These are phyloP conservation scores for Boletus semigastroideus DNA, from an alignment of 1,284 basidiomycete genomes.

Conservation along the genomic window DNA sequence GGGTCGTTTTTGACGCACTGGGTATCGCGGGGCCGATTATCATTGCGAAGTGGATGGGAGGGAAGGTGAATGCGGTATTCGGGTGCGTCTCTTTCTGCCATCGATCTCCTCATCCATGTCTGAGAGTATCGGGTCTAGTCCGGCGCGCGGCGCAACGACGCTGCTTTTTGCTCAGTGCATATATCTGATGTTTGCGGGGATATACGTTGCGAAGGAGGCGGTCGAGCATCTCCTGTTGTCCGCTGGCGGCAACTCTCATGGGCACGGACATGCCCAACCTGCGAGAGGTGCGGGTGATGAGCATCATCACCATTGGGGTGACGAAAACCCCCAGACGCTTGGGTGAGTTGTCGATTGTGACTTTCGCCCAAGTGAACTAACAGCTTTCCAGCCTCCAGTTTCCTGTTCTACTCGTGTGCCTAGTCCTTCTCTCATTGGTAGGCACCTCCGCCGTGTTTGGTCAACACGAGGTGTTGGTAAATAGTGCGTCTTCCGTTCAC, in stretches of 20 bases:
- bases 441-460: conserved; percentile 31
- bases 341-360: conserved; percentile 36
- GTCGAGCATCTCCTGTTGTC: conserved; percentile 52
- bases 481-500: conserved; percentile 21
- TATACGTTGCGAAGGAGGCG: no score
- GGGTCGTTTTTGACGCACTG: no score
- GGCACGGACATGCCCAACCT: conserved; percentile 28
- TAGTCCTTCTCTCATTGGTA: conserved; percentile 58
- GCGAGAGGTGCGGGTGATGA: conserved; percentile 39
- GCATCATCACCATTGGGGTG: conserved; percentile 61
- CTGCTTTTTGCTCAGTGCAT: conserved; percentile 86
- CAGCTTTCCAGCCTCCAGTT: conserved; percentile 57
- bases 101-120: neutral
- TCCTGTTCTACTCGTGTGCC: conserved; percentile 59
- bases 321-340: conserved; percentile 40
- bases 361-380: conserved; percentile 1
- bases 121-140: conserved; percentile 42
- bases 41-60: no score
- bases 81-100: no score
- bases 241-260: conserved; percentile 39
- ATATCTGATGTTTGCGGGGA: conserved; percentile 39
- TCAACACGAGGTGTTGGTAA: conserved; percentile 33
- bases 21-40: no score
- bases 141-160: conserved; percentile 73
- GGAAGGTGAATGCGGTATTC: no score